Evolutionary conservation across 2,329 filamentous ascomycete species (phyloP), one percentile per base, ranked within the genome.

Genomic region (Trichophyton equinum): DNA sequence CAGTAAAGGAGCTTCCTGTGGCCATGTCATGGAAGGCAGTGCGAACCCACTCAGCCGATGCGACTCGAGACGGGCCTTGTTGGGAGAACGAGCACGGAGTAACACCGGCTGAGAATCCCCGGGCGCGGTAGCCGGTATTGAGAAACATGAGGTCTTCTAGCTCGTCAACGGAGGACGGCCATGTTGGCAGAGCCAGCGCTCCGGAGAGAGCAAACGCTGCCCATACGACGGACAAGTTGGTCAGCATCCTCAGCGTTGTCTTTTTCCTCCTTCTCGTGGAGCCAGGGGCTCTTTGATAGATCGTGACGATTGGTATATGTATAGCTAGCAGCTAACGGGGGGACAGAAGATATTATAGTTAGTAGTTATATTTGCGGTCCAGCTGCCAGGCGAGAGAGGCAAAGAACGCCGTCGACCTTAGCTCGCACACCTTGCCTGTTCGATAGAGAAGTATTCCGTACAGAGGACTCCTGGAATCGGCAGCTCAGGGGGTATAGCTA

Each of bases 111-210:
- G 62, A 53, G n/a, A 63, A 63, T 58, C 47, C 62, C 49, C 62
- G 57, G 30, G 60, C 42, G 27, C 57, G 38, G 46, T 63, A 63
- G 25, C 62, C 62, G 20, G 62, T 62, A 15, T 63, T 59, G 18
- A 63, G 44, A 40, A 63, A 63, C 62, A 63, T 63, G 20, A 63
- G 40, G 15, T 63, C 62, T 42, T 63, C 62, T 5, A 63, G 57
- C 33, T 63, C 62, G 46, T 63, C 62, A 22, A 60, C 38, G 6
- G 49, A 8, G 4, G 62, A 60, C 5, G 62, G 62, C 62, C 62
- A 63, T 46, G 62, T 63, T 36, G 62, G 60, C 38, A 58, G 20
- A 15, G 62, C 60, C 60, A 30, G 59, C 15, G 27, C 22, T 30
- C 49, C 49, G 5, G 18, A 33, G 3, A 53, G 22, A 11, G 22